Base-by-base conservation (phyloP, 495 filamentous ascomycete species). In the Penicilliopsis zonata region DNA sequence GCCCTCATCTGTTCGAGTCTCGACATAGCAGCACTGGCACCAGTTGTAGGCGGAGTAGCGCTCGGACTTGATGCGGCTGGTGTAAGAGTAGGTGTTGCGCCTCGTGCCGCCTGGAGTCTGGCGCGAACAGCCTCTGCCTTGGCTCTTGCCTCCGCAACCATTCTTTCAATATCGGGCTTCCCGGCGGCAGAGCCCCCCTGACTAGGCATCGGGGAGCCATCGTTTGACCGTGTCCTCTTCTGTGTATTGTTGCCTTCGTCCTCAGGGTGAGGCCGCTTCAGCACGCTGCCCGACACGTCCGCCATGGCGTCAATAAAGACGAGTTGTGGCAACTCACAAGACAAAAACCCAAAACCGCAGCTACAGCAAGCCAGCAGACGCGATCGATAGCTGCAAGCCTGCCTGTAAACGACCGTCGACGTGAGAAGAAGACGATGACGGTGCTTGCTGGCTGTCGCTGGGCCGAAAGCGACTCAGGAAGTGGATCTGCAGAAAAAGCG, bases 1-100 rank as follows among this genome's bases (percentile, higher is more conserved):
- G 86, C 85, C 53, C 81, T 93, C 61, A 94, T 74, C 55, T 65
- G 76, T 66, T 61, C 76, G 29, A 57, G 61, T 40, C 47, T 61
- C 15, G 69, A 69, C 55, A 65, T 61, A 3, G 57, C 57, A 55
- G 36, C 67, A 60, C 43, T 72, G 50, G 34, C 33, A 31, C 47
- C 34, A 31, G 62, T 39, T 13, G 63, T 35, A 31, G 68, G 69
- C 53, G 45, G 43, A 9, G 59, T 51, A 26, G 61, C 43, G 40
- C 55, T 56, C 29, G 61, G 43, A 22, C 55, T 53, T 8, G 55
- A 43, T 24, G 46, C 39, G 28, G 52, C 33, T 22, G 57, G 46
- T 13, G 54, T 44, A 13, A 40, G 35, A 28, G 43, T 37, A 22
- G 49, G 44, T 35, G 47, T 37, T 47, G 49, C 58, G 31, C 53